Base-by-base conservation (phyloP, 805 yeast genomes). In the Hanseniaspora vineae region DNA sequence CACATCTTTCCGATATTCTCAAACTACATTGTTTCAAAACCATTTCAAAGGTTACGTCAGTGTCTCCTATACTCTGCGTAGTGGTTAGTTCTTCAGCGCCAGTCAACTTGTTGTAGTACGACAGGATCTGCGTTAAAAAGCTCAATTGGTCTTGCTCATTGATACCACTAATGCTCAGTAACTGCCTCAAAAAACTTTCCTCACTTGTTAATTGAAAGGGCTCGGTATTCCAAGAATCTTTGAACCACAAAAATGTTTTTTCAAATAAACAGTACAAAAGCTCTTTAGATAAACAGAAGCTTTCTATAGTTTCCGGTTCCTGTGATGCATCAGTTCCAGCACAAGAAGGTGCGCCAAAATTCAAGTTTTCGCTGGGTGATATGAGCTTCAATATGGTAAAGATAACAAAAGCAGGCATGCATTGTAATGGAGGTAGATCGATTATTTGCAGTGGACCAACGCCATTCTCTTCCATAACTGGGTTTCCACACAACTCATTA, bases 1-100 rank as follows among this genome's bases (percentile, higher is more conserved):
- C 96, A 55, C 94, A 83, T 50, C 79, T 78, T 53, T 86, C 92
- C 0, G 95, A 76, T 23, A 90, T 70, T 42, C 95, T 62, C 19
- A 69, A 55, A 15, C 94, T 74, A 0, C 92, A 79, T 46, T 70
- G 62, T 31, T 75, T 70, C 51, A 77, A 62, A 12, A 89, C 68
- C 3, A 52, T 51, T 12, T 68, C 72, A 39, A 60, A 63, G 17
- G 31, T 18, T n/a, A 13, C 15, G 29, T 12, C 43, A 11, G 31
- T 19, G 29, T 20, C 15, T 6, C 18, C 43, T 14, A 40, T 15
- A 18, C 15, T n/a, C n/a, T n/a, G n/a, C n/a, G n/a, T n/a, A n/a
- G n/a, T n/a, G n/a, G n/a, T n/a, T n/a, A n/a, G n/a, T n/a, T n/a
- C n/a, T n/a, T n/a, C n/a, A n/a, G n/a, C n/a, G n/a, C n/a, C n/a